phyloP scores from a whole-genome alignment of 192 early-diverging fungal species.

The Diversispora epigaea region DNA sequence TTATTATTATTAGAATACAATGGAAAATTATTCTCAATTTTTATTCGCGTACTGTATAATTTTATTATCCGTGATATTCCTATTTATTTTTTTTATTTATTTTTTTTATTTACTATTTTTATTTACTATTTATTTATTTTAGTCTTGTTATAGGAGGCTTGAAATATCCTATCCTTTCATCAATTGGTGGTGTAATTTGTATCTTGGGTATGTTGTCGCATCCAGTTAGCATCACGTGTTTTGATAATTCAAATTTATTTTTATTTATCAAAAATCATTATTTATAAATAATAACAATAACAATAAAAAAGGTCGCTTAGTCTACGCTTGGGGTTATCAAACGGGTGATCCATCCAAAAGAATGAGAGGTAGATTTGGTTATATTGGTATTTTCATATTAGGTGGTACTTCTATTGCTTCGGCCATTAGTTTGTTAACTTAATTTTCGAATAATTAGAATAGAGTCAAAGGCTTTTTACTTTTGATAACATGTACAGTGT shows the following conservation, averaged over 20 bases:
- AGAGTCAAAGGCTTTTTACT: too few relatives aligned
- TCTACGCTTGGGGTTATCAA: conserved; percentile 56
- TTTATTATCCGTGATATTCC: not conserved
- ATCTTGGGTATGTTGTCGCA: conserved; percentile 44
- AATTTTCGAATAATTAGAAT: not conserved
- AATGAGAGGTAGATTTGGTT: conserved; percentile 44
- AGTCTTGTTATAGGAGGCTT: conserved; percentile 55
- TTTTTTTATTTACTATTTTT: not conserved
- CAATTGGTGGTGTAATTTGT: conserved; percentile 55
- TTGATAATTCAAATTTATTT: not conserved
- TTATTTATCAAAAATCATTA: too few relatives aligned
- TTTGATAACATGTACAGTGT: too few relatives aligned
- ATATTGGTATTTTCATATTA: conserved; percentile 55
- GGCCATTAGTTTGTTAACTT: not conserved
- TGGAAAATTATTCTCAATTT: conserved; percentile 62
- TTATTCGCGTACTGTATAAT: conserved; percentile 26
- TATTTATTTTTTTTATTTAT: not conserved
- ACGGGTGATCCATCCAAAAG: conserved; percentile 66
- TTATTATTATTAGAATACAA: conserved; percentile 53
- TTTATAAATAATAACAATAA: not conserved
- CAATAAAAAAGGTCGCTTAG: conserved; percentile 41
- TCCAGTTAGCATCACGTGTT: not conserved
- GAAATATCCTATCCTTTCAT: conserved; percentile 52
- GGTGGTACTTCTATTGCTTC: conserved; percentile 31
- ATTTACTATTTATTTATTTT: conserved; percentile 31